Evolutionary conservation across 257 asterid genomes (phyloP).

Genomic region (Jasminum sambac): DNA sequence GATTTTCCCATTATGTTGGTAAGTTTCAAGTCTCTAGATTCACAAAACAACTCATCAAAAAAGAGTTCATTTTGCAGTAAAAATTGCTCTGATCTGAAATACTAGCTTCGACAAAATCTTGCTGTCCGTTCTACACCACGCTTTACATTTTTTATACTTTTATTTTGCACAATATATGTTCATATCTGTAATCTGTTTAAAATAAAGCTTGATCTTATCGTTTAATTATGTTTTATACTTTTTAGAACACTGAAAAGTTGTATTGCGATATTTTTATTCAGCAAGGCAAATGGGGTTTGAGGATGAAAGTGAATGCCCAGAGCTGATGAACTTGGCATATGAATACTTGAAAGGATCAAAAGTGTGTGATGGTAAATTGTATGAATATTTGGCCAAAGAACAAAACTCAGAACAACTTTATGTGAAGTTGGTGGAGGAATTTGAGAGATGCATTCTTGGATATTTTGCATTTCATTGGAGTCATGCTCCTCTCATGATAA

Average conservation of each 20-base stretch:
- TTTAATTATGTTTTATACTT: too few relatives aligned
- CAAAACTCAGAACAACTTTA: slow-evolving; percentile 48
- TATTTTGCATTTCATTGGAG: slow-evolving; percentile 90
- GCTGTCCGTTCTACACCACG: too few relatives aligned
- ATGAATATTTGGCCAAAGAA: slow-evolving; percentile 54
- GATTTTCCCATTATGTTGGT: slow-evolving; percentile 80
- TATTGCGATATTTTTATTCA: too few relatives aligned
- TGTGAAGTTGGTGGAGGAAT: slow-evolving; percentile 72
- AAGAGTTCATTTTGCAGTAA: too few relatives aligned
- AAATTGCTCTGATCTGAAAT: too few relatives aligned
- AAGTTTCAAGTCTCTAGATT: too few relatives aligned
- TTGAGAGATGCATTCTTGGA: slow-evolving; percentile 82
- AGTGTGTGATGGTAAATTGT: slow-evolving; percentile 59
- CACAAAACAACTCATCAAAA: too few relatives aligned
- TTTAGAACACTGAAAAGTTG: not conserved
- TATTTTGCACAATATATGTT: too few relatives aligned
- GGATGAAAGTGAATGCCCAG: slow-evolving; percentile 69
- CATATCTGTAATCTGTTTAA: too few relatives aligned
- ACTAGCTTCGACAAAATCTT: too few relatives aligned
- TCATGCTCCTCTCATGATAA: slow-evolving; percentile 56
- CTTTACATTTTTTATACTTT: too few relatives aligned
- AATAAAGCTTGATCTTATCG: too few relatives aligned
- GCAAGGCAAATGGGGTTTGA: slow-evolving; percentile 83
- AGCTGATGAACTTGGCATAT: slow-evolving; percentile 48
- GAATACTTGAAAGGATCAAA: slow-evolving; percentile 67